Evolutionary conservation across 768 basidiomycete species (phyloP), one percentile per base, ranked within the genome.

Genomic region (Tephrocybe sp.): DNA sequence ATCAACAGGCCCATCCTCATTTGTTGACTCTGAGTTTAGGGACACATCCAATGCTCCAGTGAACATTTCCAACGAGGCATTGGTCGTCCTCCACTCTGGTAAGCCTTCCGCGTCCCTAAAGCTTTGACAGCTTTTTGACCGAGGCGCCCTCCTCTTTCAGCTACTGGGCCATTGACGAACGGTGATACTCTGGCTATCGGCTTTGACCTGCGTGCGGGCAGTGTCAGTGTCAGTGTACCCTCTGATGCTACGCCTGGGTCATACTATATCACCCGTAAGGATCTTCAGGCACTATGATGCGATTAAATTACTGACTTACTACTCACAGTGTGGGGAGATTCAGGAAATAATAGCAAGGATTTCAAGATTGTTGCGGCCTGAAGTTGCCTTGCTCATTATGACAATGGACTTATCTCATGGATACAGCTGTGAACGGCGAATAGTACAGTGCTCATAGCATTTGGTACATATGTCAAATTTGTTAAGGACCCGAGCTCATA

Each of bases 311-410:
- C 5, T 49, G 36, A 35, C 23, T 12, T 3, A 12, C 36, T 14
- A n/a, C 5, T 14, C 35, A 5, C 13, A 78, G 76, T 79, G 44
- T 75, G 75, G 48, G 76, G 77, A 8, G 73, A 77, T 56, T 78
- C 76, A 20, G 75, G 74, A 31, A 72, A 78, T 62, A 59, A 60
- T 49, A 75, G 74, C 59, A 68, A 65, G 10, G 52, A 50, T 13
- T 77, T 77, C 63, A 62, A 62, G 13, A 70, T 76, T 53, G 52
- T 48, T n/a, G 26, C 35, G 1, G 17, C 45, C 22, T 34, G 40
- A n/a, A 4, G n/a, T n/a, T n/a, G n/a, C n/a, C n/a, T n/a, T n/a
- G n/a, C n/a, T n/a, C n/a, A n/a, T n/a, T n/a, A n/a, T n/a, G n/a
- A n/a, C n/a, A n/a, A n/a, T n/a, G n/a, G n/a, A n/a, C n/a, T n/a